These are phyloP conservation scores for Leonotis leonurus DNA, from an alignment of 257 asterid genomes.

Conservation along the genomic window DNA sequence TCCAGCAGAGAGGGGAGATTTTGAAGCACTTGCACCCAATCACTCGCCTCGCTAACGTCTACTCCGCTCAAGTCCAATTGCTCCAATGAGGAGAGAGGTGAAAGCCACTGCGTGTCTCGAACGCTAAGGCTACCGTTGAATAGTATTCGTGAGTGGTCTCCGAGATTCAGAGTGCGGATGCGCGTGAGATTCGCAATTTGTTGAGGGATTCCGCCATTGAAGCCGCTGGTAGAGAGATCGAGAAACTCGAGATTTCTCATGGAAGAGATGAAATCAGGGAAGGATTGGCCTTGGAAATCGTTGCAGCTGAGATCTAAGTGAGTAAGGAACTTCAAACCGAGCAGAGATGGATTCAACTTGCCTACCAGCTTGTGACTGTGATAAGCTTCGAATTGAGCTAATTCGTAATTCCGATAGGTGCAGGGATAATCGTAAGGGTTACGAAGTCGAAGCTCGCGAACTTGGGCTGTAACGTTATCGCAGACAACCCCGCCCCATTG, in stretches of 20 bases:
- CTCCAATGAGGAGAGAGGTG: conserved; percentile 12
- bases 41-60: not conserved
- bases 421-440: not conserved
- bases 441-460: conserved; percentile 8
- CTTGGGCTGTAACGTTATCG: not conserved
- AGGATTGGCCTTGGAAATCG: not conserved
- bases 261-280: conserved; percentile 24
- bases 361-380: conserved; percentile 13
- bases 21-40: conserved; percentile 7
- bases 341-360: conserved; percentile 15
- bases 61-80: conserved; percentile 12
- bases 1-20: conserved; percentile 7
- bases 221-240: conserved; percentile 5
- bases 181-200: conserved; percentile 20
- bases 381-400: not conserved
- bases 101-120: not conserved
- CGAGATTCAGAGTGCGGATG: conserved; percentile 12
- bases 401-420: not conserved
- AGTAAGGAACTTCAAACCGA: conserved; percentile 8
- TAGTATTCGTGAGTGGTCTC: not conserved
- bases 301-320: conserved; percentile 26
- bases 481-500: conserved; percentile 17
- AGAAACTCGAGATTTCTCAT: conserved; percentile 14
- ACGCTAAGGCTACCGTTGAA: not conserved
- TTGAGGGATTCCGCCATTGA: conserved; percentile 19